A percentile compares a stretch with the other conserved stretches of the same genome.
Conservation (phyloP, 257 asterid genomes). For the Primulina huaijiensis region DNA sequence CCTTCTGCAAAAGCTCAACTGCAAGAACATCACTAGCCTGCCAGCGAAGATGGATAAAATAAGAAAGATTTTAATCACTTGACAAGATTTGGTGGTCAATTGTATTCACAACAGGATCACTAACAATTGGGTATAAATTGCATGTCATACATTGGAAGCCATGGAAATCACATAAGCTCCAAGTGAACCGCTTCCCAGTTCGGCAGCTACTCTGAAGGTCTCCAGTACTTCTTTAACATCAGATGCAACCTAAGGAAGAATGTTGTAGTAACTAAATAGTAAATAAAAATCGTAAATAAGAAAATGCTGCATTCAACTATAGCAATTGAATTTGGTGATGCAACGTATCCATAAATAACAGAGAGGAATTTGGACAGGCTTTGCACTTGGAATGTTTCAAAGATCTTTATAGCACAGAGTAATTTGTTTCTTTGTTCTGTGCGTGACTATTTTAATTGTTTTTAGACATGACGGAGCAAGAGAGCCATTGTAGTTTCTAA, state of each 20-base stretch:
- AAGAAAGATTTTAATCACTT: background rate
- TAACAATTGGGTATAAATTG: background rate
- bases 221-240: constrained; percentile 93
- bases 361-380: constrained; percentile 3
- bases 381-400: constrained; percentile 1
- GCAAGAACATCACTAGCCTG: constrained; percentile 99
- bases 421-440: background rate
- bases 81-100: background rate
- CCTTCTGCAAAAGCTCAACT: constrained; percentile 94
- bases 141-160: constrained; percentile 80
- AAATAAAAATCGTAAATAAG: background rate
- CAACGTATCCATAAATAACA: background rate
- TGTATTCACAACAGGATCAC: constrained; percentile 9
- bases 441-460: background rate
- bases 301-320: background rate
- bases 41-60: constrained; percentile 30
- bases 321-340: constrained; percentile 1
- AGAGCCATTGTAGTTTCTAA: background rate
- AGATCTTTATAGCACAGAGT: constrained; percentile 9
- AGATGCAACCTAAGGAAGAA: constrained; percentile 52
- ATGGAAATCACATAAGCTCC: constrained; percentile 99
- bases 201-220: constrained; percentile 93
- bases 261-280: background rate
- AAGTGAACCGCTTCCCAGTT: constrained; percentile 85
- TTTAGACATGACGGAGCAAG: too few relatives aligned